Base-by-base conservation (phyloP, 208 protist genomes). In the Trypanosoma vivax region DNA sequence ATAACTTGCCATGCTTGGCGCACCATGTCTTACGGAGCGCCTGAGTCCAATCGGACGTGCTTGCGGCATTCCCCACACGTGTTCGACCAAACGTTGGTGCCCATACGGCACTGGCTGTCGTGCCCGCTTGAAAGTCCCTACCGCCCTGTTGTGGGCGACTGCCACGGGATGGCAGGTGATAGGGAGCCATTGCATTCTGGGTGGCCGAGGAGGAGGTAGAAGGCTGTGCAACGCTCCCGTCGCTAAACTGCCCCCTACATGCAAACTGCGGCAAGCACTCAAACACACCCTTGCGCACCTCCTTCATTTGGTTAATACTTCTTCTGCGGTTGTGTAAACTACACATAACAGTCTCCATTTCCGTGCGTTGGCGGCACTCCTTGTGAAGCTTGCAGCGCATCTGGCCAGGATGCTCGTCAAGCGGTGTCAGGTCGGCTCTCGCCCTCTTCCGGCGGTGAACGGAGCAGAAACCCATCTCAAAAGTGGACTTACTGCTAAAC, bases 1-100 rank as follows among this genome's bases (percentile, higher is more conserved):
- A 47, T 7, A 72, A 73, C 58, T 94, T 94, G 34, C 87, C 87
- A 55, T 94, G 87, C 19, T 70, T 71, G 13, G 80, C 80, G 33
- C 87, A 94, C 75, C 82, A 84, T 31, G 80, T 80, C 60, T 81
- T 88, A 10, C 42, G 47, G 56, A 63, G 46, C 30, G 18, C 18
- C 50, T 47, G 71, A 42, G 35, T 3, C 51, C 57, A 67, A 21
- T 60, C 60, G 9, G 41, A 37, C 9, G 51, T 56, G 37, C 5
- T 49, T 21, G 53, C 60, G 5, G 34, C n/a, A 1, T 27, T 46
- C 1, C 14, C 51, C 51, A 58, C 34, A 13, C 40, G 30, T 27
- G 63, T 7, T 31, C 49, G 54, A 54, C 37, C 54, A 5, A 24
- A 37, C 33, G 63, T 19, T 7, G 56, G 56, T 39, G 55, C 48